Evolutionary conservation across 2,329 filamentous ascomycete genomes (phyloP), one percentile per base, ranked within the genome.

Genomic region (Alternaria triticimaculans): DNA sequence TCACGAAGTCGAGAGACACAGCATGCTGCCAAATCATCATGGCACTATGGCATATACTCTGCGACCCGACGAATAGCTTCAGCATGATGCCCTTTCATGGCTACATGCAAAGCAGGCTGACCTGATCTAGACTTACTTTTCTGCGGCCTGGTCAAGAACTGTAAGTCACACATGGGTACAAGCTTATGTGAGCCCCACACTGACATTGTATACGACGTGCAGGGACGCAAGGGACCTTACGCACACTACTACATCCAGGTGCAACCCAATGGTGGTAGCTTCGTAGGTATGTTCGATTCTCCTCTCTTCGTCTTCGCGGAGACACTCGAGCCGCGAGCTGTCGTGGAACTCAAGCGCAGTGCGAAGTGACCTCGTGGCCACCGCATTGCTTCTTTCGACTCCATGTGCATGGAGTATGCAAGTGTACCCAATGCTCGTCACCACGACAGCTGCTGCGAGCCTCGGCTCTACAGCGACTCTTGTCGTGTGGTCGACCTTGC

Each of bases 241-340:
- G 94, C 94, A 7, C 90, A 89, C 75, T 97, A 97, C 82, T 97
- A 97, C 81, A 82, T 97, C 20, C 93, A 97, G 78, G 86, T 92
- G 67, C 88, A 95, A 76, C 93, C 94, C 11, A 83, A 83, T 23
- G 75, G 72, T 20, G 83, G 86, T 55, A 90, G 88, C 75, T 92
- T 95, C 71, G 83, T 96, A 45, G 94, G 88, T 89, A 82, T 82
- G 87, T 85, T 48, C 30, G 28, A 45, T 21, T 64, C 55, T 28
- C 51, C 23, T 48, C 9, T 57, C 26, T 50, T 60, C 55, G 50
- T 53, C 49, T 18, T 11, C 23, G 23, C 45, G 59, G 51, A 37
- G 30, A 45, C 20, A 23, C 50, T 11, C 12, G 50, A 43, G 48
- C 56, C 43, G 26, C 20, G 57, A 46, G 57, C 53, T 57, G 56